These are phyloP conservation scores for Sarocladium brachiariae DNA, from an alignment of 2,329 filamentous ascomycete species.

Conservation along the genomic window DNA sequence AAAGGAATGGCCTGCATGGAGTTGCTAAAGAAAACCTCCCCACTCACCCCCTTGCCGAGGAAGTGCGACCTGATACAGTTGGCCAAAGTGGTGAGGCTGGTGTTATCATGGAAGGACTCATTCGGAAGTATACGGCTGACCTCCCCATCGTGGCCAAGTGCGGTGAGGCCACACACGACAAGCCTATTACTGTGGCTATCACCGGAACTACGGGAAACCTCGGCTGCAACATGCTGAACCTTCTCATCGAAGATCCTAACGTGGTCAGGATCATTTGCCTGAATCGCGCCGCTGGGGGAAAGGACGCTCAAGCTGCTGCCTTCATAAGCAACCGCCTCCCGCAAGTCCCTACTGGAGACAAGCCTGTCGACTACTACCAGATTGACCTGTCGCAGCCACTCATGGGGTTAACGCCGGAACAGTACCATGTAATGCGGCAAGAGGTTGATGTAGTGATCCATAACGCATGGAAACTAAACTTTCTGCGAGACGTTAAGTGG, in stretches of 20 bases:
- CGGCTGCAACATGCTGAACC: conserved; percentile 61
- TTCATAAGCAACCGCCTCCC: neutral
- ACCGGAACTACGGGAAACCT: conserved; percentile 88
- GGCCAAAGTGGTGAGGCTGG: too few relatives aligned
- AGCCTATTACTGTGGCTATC: conserved; percentile 68
- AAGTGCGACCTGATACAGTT: too few relatives aligned
- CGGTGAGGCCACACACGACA: too few relatives aligned
- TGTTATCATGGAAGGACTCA: too few relatives aligned
- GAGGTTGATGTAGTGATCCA: conserved; percentile 12
- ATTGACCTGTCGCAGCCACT: conserved; percentile 11
- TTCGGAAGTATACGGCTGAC: too few relatives aligned
- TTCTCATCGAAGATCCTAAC: conserved; percentile 20
- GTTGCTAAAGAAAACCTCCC: too few relatives aligned
- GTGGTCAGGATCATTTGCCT: conserved; percentile 18
- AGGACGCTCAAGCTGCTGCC: neutral
- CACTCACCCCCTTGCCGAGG: too few relatives aligned
- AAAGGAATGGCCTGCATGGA: too few relatives aligned
- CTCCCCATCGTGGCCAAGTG: too few relatives aligned
- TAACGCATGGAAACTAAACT: conserved; percentile 13
- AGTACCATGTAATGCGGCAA: conserved; percentile 8
- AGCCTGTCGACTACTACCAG: neutral
- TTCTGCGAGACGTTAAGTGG: conserved; percentile 10
- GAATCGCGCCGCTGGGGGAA: conserved; percentile 16
- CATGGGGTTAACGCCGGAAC: conserved; percentile 8
- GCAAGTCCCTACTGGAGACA: neutral